Conservation (phyloP, 139 green algal genomes). For the Haematococcus sp. region DNA sequence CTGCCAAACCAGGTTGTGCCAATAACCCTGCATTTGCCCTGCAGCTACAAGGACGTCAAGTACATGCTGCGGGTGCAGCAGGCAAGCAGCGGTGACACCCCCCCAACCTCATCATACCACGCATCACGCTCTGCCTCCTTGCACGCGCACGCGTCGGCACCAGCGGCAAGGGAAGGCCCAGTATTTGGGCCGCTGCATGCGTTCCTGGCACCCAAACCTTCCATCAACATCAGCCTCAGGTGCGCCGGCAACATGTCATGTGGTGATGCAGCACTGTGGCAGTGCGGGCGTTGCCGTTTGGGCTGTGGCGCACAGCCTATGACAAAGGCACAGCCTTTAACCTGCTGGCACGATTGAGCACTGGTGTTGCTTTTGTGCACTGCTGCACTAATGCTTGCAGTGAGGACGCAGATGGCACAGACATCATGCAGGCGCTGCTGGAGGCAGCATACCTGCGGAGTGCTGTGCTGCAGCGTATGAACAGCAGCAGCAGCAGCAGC, state of each 20-base stretch:
- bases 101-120: background rate
- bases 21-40: too few species aligned
- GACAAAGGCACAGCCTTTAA: too few species aligned
- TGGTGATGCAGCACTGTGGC: background rate
- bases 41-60: constrained; percentile 3
- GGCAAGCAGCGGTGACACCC: too few species aligned
- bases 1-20: too few species aligned
- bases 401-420: constrained; percentile 20
- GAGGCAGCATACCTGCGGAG: constrained; percentile 59
- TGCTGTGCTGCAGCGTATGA: background rate
- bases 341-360: too few species aligned
- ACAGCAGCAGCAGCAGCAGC: constrained; percentile 9
- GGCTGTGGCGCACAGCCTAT: too few species aligned
- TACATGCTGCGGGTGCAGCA: constrained; percentile 18
- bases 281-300: too few species aligned
- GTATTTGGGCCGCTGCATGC: background rate
- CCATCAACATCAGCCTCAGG: constrained; percentile 1
- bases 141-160: too few species aligned
- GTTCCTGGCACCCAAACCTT: background rate
- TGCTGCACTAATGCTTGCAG: constrained; percentile 19
- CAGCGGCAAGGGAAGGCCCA: background rate
- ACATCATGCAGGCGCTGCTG: constrained; percentile 63
- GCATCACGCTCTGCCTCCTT: too few species aligned
- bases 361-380: too few species aligned
- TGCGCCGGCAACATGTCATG: background rate